phyloP scores from a whole-genome alignment of 2,329 filamentous ascomycete genomes.

The Nannizziopsis arthrosporioides region DNA sequence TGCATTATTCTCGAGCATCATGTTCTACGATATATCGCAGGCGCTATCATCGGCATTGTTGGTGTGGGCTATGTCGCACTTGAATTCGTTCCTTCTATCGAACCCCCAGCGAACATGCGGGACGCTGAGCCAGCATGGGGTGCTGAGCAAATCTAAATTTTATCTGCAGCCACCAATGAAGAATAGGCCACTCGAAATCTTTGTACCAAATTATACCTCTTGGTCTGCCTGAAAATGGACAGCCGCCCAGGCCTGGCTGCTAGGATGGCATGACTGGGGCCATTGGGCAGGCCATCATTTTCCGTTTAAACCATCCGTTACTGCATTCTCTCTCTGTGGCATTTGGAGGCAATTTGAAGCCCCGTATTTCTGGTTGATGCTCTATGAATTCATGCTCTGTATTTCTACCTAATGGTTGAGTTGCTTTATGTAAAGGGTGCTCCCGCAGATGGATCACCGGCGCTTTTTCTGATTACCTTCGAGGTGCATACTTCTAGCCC shows the following conservation, averaged over 20 bases:
- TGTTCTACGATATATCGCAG: slow-evolving; percentile 61
- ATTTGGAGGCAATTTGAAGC: background rate
- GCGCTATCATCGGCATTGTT: slow-evolving; percentile 62
- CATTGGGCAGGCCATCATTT: too few relatives aligned
- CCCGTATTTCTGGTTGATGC: background rate
- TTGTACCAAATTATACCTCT: background rate
- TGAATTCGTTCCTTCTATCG: slow-evolving; percentile 67
- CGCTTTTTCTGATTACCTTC: too few relatives aligned
- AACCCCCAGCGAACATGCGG: slow-evolving; percentile 71
- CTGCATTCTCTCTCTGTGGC: background rate
- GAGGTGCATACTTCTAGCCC: too few relatives aligned
- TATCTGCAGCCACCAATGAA: background rate
- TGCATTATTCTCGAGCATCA: slow-evolving; percentile 63
- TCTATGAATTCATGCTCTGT: too few relatives aligned
- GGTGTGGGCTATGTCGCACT: slow-evolving; percentile 67
- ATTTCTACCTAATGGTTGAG: too few relatives aligned
- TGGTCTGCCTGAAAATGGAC: too few relatives aligned
- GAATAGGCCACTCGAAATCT: background rate
- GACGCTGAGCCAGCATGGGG: slow-evolving; percentile 66
- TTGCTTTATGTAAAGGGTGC: too few relatives aligned
- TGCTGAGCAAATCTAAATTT: slow-evolving; percentile 59
- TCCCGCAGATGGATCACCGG: too few relatives aligned
- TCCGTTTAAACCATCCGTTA: too few relatives aligned
- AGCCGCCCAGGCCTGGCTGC: too few relatives aligned
- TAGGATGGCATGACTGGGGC: too few relatives aligned